Conservation (phyloP, 495 filamentous ascomycete species). For the Aspergillus indologenus region DNA sequence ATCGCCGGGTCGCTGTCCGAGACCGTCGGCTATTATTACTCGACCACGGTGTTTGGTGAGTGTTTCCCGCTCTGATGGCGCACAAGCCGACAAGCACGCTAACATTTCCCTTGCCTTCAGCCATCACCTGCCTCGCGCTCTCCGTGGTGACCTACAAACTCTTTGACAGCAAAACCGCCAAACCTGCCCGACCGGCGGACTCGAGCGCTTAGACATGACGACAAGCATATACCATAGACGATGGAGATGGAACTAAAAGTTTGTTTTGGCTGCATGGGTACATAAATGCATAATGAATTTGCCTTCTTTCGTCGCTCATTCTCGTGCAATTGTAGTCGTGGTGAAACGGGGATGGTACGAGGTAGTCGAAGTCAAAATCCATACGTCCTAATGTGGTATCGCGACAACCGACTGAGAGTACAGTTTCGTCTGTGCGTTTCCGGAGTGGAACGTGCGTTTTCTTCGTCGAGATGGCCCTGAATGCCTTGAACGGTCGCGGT, state of each 20-base stretch:
- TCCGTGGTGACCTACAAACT: background rate
- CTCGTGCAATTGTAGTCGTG: too few species aligned
- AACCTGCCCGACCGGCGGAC: background rate
- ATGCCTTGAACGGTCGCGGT: too few species aligned
- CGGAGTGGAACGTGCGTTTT: too few species aligned
- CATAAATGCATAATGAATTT: too few species aligned
- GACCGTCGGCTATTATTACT: conserved; percentile 27
- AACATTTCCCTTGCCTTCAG: background rate
- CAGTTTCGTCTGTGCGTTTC: too few species aligned
- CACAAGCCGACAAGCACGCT: background rate
- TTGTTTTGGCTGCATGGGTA: background rate
- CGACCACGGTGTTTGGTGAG: conserved; percentile 8
- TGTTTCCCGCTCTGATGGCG: background rate
- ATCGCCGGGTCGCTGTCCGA: conserved; percentile 29
- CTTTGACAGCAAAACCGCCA: background rate
- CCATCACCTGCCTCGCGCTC: background rate
- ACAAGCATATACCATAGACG: background rate
- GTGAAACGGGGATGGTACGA: too few species aligned
- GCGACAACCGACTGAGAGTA: too few species aligned
- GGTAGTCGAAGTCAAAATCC: too few species aligned
- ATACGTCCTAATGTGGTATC: too few species aligned
- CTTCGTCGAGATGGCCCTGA: too few species aligned
- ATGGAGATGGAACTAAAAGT: background rate
- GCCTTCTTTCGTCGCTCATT: too few species aligned
- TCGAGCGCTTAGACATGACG: background rate